phyloP scores from a whole-genome alignment of 108 stramenopile genomes.

The Cyclotella choctawhatcheeana region DNA sequence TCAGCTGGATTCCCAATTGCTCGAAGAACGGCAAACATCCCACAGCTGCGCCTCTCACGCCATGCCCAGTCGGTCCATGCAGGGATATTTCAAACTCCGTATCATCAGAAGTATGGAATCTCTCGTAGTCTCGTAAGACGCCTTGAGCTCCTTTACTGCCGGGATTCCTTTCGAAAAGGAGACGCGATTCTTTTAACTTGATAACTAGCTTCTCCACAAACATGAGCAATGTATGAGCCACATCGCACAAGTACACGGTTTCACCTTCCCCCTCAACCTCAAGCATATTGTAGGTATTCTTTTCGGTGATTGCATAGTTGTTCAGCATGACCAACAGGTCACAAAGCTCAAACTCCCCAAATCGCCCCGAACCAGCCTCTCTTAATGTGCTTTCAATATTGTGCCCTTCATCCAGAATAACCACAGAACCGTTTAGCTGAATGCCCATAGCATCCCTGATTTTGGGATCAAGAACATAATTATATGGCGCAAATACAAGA shows the following conservation, averaged over 20 bases:
- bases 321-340: constrained; percentile 56
- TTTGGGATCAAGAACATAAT: constrained; percentile 90
- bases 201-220: constrained; percentile 70
- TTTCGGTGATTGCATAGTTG: constrained; percentile 44
- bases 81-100: constrained; percentile 64
- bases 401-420: constrained; percentile 98
- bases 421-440: constrained; percentile 71
- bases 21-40: constrained; percentile 67
- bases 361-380: constrained; percentile 67
- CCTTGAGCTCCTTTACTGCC: constrained; percentile 52
- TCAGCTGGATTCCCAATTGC: constrained; percentile 23
- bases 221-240: constrained; percentile 68
- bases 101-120: constrained; percentile 64
- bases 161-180: constrained; percentile 56
- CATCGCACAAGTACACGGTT: constrained; percentile 47
- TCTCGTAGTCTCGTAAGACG: constrained; percentile 42
- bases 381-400: constrained; percentile 87
- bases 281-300: constrained; percentile 35
- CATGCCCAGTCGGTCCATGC: constrained; percentile 70
- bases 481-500: constrained; percentile 96
- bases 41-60: constrained; percentile 54
- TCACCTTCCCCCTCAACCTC: constrained; percentile 27
- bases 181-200: constrained; percentile 38
- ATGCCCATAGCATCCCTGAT: constrained; percentile 76
- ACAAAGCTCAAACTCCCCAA: constrained; percentile 70